Evolutionary conservation across 2,329 filamentous ascomycete genomes (phyloP).

Genomic region (Mollisiaceae sp.): DNA sequence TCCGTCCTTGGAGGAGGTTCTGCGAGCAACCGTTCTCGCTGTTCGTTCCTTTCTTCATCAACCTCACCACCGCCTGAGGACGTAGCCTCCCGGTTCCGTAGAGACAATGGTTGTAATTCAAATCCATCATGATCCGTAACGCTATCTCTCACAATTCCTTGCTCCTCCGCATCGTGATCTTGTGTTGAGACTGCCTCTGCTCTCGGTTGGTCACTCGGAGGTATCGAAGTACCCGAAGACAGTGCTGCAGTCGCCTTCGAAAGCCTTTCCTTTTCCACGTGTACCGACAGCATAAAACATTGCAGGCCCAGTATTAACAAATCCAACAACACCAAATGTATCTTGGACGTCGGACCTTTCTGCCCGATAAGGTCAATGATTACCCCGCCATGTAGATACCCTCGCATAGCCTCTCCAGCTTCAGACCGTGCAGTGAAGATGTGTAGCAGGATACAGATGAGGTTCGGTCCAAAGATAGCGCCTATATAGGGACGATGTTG

Average conservation of each 20-base stretch:
- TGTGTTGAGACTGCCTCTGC: slow-evolving; percentile 31
- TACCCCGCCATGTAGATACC: slow-evolving; percentile 70
- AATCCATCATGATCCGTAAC: slow-evolving; percentile 35
- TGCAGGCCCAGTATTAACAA: slow-evolving; percentile 61
- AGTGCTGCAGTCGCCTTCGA: slow-evolving; percentile 41
- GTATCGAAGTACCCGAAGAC: slow-evolving; percentile 14
- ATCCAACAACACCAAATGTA: slow-evolving; percentile 62
- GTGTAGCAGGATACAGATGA: slow-evolving; percentile 66
- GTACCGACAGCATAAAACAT: slow-evolving; percentile 67
- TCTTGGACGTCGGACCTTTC: slow-evolving; percentile 61
- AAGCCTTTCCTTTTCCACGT: slow-evolving; percentile 63
- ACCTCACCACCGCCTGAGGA: slow-evolving; percentile 1
- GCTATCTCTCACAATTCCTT: slow-evolving; percentile 37
- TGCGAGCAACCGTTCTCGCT: slow-evolving; percentile 34
- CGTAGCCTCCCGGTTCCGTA: slow-evolving; percentile 17
- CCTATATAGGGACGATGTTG: slow-evolving; percentile 60
- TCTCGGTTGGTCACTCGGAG: slow-evolving; percentile 22
- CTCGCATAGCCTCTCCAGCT: slow-evolving; percentile 65
- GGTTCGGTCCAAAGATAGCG: slow-evolving; percentile 62
- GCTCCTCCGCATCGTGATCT: slow-evolving; percentile 43
- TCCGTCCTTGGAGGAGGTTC: slow-evolving; percentile 30
- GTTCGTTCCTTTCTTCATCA: slow-evolving; percentile 28
- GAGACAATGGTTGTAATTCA: slow-evolving; percentile 37
- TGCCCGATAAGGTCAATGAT: slow-evolving; percentile 73
- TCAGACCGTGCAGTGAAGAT: slow-evolving; percentile 58